Conservation (phyloP, 129 eudicot genomes). For the Escallonia herrerae region DNA sequence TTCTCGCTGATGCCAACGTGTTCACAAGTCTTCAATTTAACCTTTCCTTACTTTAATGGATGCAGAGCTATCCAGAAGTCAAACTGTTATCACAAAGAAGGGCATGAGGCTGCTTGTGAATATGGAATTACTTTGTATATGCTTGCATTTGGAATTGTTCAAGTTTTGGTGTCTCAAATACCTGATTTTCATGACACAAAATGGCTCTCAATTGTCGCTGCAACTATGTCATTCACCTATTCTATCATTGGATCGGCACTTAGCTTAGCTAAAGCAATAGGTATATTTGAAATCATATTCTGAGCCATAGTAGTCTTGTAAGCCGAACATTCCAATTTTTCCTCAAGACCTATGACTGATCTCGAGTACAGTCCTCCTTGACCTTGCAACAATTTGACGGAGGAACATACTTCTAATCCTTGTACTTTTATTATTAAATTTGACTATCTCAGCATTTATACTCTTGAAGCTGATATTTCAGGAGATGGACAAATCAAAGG, state of each 20-base stretch:
- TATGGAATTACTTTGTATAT: conserved; percentile 39
- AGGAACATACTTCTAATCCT: too few relatives aligned
- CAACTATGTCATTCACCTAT: conserved; percentile 75
- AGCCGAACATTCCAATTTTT: too few relatives aligned
- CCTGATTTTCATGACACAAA: conserved; percentile 51
- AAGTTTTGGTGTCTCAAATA: conserved; percentile 65
- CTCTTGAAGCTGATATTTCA: conserved; percentile 18
- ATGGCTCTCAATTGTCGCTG: conserved; percentile 80
- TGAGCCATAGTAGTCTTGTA: not conserved
- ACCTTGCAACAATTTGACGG: too few relatives aligned
- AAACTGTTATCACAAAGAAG: conserved; percentile 64
- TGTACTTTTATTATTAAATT: too few relatives aligned
- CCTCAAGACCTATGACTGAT: too few relatives aligned
- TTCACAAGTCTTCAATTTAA: not conserved
- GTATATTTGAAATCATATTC: conserved; percentile 20
- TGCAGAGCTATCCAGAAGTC: conserved; percentile 74
- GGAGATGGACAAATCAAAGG: conserved; percentile 69
- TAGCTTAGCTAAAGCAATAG: conserved; percentile 57
- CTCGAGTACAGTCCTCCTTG: too few relatives aligned
- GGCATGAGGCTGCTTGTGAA: conserved; percentile 52
- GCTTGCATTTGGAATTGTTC: conserved; percentile 66
- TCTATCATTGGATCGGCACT: conserved; percentile 58
- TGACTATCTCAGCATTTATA: not conserved
- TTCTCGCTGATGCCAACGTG: not conserved
- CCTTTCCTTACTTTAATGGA: not conserved